Base-by-base conservation (phyloP, 768 basidiomycete species). In the Kwoniella botswanensis region DNA sequence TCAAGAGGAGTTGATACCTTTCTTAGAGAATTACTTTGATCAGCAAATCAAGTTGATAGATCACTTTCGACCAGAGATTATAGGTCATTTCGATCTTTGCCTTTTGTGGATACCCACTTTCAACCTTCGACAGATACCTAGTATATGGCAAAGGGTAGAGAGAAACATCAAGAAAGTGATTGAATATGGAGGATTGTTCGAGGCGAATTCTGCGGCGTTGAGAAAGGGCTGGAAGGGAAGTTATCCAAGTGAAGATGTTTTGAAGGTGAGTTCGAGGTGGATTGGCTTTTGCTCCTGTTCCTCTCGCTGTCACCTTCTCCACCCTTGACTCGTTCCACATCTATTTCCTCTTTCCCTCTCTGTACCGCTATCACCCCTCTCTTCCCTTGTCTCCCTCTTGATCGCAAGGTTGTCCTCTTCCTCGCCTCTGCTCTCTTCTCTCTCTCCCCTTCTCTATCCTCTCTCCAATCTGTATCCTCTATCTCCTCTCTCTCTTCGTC, bases 11-110 rank as follows among this genome's bases (percentile, higher is more conserved):
- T 29, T 70, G 35, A 35, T 46, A 41, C 65, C 70, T 12, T 80
- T 84, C 63, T 76, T 86, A 57, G 42, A 84, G 13, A 82, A 86
- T 12, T 99, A 98, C 85, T 91, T 98, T 72, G 94, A 98, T 79
- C 88, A 90, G 11, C 97, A 99, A 76, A 89, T 88, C 82, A 85
- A 87, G 54, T 84, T 99, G 57, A 72, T 98, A 52, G 78, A 85
- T 58, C 87, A 88, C 26, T 89, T 92, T 82, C 88, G 87, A 65
- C 97, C 97, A 18, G 93, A 95, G 82, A 86, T 98, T 60, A 87
- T 99, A 63, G 97, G 94, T 1, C 97, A 99, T 84, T 86, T 98
- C 74, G 96, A 98, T 84, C 88, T 98, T 0, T 95, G 93, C 82
- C 88, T 94, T 1, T 87, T 99, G 10, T 98, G 92, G 86, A 86